phyloP scores from a whole-genome alignment of 331 rosid genomes.

The Phaseolus coccineus region DNA sequence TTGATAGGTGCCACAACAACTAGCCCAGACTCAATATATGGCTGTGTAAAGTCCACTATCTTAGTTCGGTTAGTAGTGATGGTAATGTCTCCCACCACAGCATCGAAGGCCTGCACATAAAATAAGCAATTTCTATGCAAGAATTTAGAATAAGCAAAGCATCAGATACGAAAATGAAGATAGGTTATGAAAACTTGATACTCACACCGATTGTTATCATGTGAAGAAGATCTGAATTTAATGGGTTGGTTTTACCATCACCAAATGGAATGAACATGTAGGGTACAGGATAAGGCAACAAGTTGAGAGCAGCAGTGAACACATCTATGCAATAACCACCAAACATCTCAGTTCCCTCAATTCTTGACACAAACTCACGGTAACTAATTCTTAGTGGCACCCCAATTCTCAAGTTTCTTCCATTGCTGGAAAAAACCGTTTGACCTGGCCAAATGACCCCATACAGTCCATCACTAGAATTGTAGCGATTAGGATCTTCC shows the following conservation, averaged over 20 bases:
- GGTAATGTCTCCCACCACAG: conserved; percentile 69
- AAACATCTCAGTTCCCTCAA: conserved; percentile 46
- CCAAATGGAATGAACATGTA: conserved; percentile 43
- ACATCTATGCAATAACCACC: conserved; percentile 62
- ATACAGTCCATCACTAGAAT: conserved; percentile 15
- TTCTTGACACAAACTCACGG: conserved; percentile 43
- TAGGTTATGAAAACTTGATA: background rate
- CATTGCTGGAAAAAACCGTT: conserved; percentile 57
- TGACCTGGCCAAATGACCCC: conserved; percentile 65
- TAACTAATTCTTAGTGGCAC: conserved; percentile 50
- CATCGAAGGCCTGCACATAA: conserved; percentile 61
- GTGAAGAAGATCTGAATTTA: conserved; percentile 57
- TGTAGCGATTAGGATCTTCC: background rate
- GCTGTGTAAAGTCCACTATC: conserved; percentile 81
- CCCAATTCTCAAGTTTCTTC: conserved; percentile 51
- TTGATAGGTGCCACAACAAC: conserved; percentile 71
- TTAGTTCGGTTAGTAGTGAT: conserved; percentile 70
- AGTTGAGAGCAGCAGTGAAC: conserved; percentile 36
- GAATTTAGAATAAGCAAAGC: no score
- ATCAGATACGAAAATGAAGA: no score
- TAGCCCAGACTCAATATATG: conserved; percentile 71
- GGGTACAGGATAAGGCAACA: conserved; percentile 43
- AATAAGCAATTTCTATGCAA: background rate
- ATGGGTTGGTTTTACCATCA: conserved; percentile 44
- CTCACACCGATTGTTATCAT: conserved; percentile 58